Base-by-base conservation (phyloP, 139 green algal species). In the Micractinium conductrix region DNA sequence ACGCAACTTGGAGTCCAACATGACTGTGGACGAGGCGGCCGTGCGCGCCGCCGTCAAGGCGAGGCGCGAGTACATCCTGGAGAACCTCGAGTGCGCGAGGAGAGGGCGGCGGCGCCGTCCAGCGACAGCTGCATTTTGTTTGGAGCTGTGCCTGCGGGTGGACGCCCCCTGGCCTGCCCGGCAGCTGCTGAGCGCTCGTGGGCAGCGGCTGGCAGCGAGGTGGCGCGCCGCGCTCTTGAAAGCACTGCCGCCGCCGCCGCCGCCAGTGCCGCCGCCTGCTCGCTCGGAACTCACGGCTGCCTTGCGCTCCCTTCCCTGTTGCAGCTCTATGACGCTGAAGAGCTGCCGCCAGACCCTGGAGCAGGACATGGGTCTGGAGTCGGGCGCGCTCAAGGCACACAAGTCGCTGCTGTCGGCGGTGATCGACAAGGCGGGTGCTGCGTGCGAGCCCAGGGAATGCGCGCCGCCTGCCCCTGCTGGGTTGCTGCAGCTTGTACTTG, bases 61-160 rank as follows among this genome's bases (percentile, higher is more conserved):
- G 1, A 33, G 72, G 8, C 76, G 48, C 33, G 44, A 70, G 4
- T 72, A 78, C 40, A 90, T 90, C 42, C 17, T 90, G 30, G 12
- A 35, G 4, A 89, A 90, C 69, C 50, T 89, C 9, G 65, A 90
- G 86, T 90, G 79, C 84, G 85, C 28, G 37, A n/a, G n/a, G n/a
- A 72, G 65, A 24, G 42, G 65, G 9, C 12, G 69, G 2, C 69
- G 12, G 6, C 69, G 42, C 38, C 69, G n/a, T n/a, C n/a, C n/a
- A n/a, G n/a, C n/a, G 69, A 53, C 26, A 48, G 69, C 69, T 76
- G 38, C 40, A n/a, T 12, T 74, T 74, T 74, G 68, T n/a, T 28
- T 50, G 65, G 33, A 10, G 35, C 2, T 16, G 16, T 33, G 33
- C 65, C 33, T 44, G 65, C 16, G 65, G 6, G 4, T n/a, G n/a